Conservation (phyloP, 2,329 filamentous ascomycete genomes). For the Arthrobotrys iridis region DNA sequence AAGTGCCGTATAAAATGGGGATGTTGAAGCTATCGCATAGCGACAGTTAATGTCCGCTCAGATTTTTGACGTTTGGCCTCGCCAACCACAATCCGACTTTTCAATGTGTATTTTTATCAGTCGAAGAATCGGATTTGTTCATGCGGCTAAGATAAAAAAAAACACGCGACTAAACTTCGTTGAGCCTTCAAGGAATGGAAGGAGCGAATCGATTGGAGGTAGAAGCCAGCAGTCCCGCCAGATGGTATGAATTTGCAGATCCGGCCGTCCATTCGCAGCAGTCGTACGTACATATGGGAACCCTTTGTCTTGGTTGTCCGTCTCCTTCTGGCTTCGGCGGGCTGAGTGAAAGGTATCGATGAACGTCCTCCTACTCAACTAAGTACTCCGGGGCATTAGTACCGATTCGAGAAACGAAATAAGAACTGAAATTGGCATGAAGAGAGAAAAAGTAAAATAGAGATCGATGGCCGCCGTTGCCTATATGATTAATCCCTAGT, state of each 20-base stretch:
- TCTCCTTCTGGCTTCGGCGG: constrained; percentile 39
- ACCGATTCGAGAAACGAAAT: constrained; percentile 33
- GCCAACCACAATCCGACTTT: constrained; percentile 48
- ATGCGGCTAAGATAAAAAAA: constrained; percentile 45
- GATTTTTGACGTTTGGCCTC: constrained; percentile 47
- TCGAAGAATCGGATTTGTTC: constrained; percentile 44
- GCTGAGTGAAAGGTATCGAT: constrained; percentile 23
- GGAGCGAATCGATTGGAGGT: constrained; percentile 30
- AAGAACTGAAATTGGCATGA: constrained; percentile 9
- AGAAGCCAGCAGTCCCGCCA: constrained; percentile 45
- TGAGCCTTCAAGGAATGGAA: constrained; percentile 38
- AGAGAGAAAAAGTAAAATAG: constrained; percentile 29
- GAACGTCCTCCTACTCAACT: constrained; percentile 8
- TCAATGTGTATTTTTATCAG: constrained; percentile 49
- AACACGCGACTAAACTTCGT: constrained; percentile 43
- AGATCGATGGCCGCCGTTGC: constrained; percentile 40
- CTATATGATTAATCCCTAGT: constrained; percentile 46
- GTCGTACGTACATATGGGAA: constrained; percentile 43
- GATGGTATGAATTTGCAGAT: constrained; percentile 36
- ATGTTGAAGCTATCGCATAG: constrained; percentile 52
- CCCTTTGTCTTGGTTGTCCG: constrained; percentile 13
- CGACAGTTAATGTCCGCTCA: constrained; percentile 51
- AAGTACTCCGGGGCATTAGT: constrained; percentile 44
- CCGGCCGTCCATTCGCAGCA: constrained; percentile 43
- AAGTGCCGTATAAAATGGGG: constrained; percentile 53